Evolutionary conservation across 768 basidiomycete genomes (phyloP).

Genomic region (Kwoniella dejecticola): DNA sequence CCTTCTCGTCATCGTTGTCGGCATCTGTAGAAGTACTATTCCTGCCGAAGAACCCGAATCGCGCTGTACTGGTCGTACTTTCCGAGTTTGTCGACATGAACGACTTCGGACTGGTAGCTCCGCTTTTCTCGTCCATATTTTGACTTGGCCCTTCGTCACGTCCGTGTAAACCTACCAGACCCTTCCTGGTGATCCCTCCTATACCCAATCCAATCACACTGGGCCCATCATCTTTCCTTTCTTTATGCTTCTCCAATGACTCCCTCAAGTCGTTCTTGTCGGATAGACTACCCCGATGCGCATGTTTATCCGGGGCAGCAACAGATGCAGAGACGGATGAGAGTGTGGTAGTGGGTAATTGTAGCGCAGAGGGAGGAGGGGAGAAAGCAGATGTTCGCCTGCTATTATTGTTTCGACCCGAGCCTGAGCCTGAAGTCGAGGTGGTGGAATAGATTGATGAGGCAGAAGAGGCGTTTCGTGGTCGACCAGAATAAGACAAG

Average conservation of each 20-base stretch:
- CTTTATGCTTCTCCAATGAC: slow-evolving; percentile 37
- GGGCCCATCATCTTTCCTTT: slow-evolving; percentile 21
- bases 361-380: slow-evolving; percentile 31
- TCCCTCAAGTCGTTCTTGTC: slow-evolving; percentile 27
- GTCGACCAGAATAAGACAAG: slow-evolving; percentile 12
- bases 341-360: slow-evolving; percentile 23
- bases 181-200: slow-evolving; percentile 33
- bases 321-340: slow-evolving; percentile 31
- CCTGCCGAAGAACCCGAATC: slow-evolving; percentile 23
- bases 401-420: too few species aligned
- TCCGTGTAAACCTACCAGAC: slow-evolving; percentile 36
- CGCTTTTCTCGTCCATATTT: slow-evolving; percentile 10
- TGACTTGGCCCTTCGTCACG: slow-evolving; percentile 33
- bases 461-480: slow-evolving; percentile 36
- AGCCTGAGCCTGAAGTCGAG: slow-evolving; percentile 4
- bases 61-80: slow-evolving; percentile 3
- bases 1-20: too few species aligned
- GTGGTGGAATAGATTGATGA: slow-evolving; percentile 29
- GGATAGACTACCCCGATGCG: slow-evolving; percentile 22
- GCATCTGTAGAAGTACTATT: slow-evolving; percentile 15
- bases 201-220: slow-evolving; percentile 32
- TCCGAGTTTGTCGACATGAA: slow-evolving; percentile 10
- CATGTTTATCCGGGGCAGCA: slow-evolving; percentile 9
- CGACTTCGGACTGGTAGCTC: slow-evolving; percentile 33
- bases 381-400: slow-evolving; percentile 39